Evolutionary conservation across 1,284 basidiomycete genomes (phyloP), one percentile per base, ranked within the genome.

Genomic region (Ganoderma sp.): DNA sequence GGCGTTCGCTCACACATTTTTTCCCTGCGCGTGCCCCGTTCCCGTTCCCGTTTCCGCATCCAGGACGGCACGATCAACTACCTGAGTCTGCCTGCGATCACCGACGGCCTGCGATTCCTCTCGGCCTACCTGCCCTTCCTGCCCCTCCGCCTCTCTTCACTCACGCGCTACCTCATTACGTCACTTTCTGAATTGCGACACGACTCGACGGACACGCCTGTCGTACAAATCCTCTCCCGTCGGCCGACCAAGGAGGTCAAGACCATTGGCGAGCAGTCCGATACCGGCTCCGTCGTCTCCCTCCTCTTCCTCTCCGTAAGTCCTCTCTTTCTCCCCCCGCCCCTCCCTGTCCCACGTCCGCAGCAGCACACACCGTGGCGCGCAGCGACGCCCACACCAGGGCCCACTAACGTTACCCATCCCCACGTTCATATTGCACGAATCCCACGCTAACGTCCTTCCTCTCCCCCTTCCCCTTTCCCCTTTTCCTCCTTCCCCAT

Each of bases 41-140:
- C 45, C n/a, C 10, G 34, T 41, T 41, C 45, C n/a, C 10, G 34
- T 41, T 41, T 60, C 19, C 22, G 12, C 52, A n/a, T 59, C n/a
- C 74, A 95, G 90, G 92, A 94, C 71, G 93, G 93, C 25, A 95
- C 93, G 22, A 87, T 94, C 74, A 94, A 94, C 77, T 95, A 91
- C 74, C 81, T 93, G 52, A 88, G 85, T 57, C 80, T 95, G 48
- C 87, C 90, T 32, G 90, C 92, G 8, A 84, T 95, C 68, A 91
- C 90, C 37, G 87, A 90, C 67, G 92, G 92, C 28, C 82, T 94
- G 39, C 86, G 86, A 63, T 89, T 93, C 76, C 85, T 94, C 52
- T 87, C 91, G 6, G 88, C 88, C 59, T 93, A 93, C 78, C 83
- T 92, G 54, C 90, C 91, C 4, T 89, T 92, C 77, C 84, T 94